Conservation (phyloP, 164 flowering plant species). For the Vitis rotundifolia region DNA sequence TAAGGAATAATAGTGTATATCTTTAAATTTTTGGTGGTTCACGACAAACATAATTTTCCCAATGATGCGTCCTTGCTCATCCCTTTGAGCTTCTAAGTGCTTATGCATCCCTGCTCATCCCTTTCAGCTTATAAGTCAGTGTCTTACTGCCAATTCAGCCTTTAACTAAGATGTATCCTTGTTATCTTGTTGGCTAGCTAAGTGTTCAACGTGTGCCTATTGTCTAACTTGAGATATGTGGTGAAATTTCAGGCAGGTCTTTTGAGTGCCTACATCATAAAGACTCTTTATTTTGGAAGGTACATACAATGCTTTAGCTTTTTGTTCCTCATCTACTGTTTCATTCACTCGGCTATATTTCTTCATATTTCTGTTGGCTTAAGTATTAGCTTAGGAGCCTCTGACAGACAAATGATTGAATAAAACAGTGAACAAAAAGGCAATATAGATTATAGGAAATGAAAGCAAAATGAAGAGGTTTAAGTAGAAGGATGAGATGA, state of each 20-base stretch:
- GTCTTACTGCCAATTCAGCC: no score
- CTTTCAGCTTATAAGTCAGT: no score
- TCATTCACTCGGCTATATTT: background rate
- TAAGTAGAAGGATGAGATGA: no score
- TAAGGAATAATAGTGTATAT: background rate
- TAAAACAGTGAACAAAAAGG: no score
- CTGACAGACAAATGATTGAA: no score
- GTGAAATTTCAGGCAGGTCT: constrained; percentile 48
- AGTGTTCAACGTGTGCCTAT: background rate
- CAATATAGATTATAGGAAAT: no score
- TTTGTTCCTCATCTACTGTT: background rate
- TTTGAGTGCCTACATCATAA: constrained; percentile 58
- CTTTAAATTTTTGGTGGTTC: background rate
- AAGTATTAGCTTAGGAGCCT: no score
- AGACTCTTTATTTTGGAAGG: constrained; percentile 70
- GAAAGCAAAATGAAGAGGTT: no score
- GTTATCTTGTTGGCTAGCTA: no score
- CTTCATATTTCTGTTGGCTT: no score
- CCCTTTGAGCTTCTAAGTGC: background rate
- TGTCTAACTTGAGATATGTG: constrained; percentile 3
- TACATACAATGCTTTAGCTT: constrained; percentile 11
- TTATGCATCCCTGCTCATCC: background rate
- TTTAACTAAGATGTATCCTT: no score
- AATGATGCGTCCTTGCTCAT: background rate
- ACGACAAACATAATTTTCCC: background rate